Conservation (phyloP, 1,139 yeast genomes). For the Kazachstania sp. region DNA sequence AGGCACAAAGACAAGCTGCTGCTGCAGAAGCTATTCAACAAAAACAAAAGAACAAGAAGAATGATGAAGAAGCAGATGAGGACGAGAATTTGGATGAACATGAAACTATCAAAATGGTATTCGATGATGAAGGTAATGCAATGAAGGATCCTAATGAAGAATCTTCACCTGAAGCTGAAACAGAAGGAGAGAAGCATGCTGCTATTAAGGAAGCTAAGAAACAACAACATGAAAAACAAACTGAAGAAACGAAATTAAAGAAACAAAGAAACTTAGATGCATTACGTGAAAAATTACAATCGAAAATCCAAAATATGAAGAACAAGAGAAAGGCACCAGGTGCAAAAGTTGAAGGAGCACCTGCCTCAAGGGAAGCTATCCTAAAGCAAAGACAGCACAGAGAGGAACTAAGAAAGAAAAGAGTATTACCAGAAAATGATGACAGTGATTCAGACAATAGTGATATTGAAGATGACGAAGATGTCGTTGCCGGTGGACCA, state of each 20-base stretch:
- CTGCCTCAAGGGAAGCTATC: slow-evolving; percentile 69
- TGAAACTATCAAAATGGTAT: slow-evolving; percentile 38
- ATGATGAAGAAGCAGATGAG: slow-evolving; percentile 16
- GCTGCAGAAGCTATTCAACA: slow-evolving; percentile 3
- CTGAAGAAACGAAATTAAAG: slow-evolving; percentile 39
- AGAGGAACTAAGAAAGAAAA: slow-evolving; percentile 31
- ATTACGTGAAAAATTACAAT: slow-evolving; percentile 63
- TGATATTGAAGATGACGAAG: slow-evolving; percentile 38
- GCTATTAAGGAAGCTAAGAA: slow-evolving; percentile 24
- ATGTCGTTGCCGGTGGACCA: slow-evolving; percentile 24
- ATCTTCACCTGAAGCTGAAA: slow-evolving; percentile 3
- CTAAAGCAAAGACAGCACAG: slow-evolving; percentile 47
- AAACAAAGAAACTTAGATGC: slow-evolving; percentile 52
- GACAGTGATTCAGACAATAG: slow-evolving; percentile 32
- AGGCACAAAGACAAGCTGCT: slow-evolving; percentile 6
- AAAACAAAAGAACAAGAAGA: slow-evolving; percentile 12
- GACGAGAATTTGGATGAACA: slow-evolving; percentile 14
- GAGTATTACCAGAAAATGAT: slow-evolving; percentile 30
- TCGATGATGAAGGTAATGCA: slow-evolving; percentile 75
- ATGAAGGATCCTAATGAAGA: slow-evolving; percentile 18
- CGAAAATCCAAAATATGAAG: slow-evolving; percentile 58
- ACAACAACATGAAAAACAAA: slow-evolving; percentile 34
- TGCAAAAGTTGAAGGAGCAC: slow-evolving; percentile 68
- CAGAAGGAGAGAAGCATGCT: slow-evolving; percentile 7
- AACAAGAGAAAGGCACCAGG: slow-evolving; percentile 92